Percentiles rank a stretch among this genome's conserved stretches.
phyloP scores from a whole-genome alignment of 805 yeast species.

The Saturnispora saitoi region DNA sequence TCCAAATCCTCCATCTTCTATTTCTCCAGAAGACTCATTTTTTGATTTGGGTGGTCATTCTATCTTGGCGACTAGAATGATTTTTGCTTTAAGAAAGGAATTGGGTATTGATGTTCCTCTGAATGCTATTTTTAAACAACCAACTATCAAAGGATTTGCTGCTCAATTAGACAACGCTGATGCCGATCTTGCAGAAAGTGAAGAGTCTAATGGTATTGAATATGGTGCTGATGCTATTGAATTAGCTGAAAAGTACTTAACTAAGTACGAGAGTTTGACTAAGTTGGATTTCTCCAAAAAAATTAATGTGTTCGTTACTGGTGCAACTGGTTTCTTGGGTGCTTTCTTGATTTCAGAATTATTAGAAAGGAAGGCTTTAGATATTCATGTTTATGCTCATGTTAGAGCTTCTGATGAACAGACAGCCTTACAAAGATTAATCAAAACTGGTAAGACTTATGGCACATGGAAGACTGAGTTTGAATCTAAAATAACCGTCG shows the following conservation, averaged over 20 bases:
- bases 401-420: conserved; percentile 72
- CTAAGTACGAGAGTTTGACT: conserved; percentile 38
- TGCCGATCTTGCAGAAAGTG: conserved; percentile 26
- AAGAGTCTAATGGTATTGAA: conserved; percentile 26
- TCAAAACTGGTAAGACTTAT: conserved; percentile 67
- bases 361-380: conserved; percentile 36
- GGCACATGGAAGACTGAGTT: conserved; percentile 70
- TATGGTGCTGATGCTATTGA: conserved; percentile 72
- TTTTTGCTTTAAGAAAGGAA: conserved; percentile 77
- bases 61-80: conserved; percentile 93
- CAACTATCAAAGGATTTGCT: conserved; percentile 77
- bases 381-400: conserved; percentile 70
- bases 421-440: conserved; percentile 70
- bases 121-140: conserved; percentile 82
- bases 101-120: conserved; percentile 77
- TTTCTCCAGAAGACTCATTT: conserved; percentile 77
- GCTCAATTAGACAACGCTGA: conserved; percentile 46
- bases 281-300: conserved; percentile 17
- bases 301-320: conserved; percentile 70
- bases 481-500: conserved; percentile 51
- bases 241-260: conserved; percentile 33
- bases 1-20: conserved; percentile 75
- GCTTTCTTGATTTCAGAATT: conserved; percentile 78
- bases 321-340: conserved; percentile 95
- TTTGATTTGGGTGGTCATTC: conserved; percentile 98